phyloP scores from a whole-genome alignment of 202 grass and related monocot species.

The Setaria italica region DNA sequence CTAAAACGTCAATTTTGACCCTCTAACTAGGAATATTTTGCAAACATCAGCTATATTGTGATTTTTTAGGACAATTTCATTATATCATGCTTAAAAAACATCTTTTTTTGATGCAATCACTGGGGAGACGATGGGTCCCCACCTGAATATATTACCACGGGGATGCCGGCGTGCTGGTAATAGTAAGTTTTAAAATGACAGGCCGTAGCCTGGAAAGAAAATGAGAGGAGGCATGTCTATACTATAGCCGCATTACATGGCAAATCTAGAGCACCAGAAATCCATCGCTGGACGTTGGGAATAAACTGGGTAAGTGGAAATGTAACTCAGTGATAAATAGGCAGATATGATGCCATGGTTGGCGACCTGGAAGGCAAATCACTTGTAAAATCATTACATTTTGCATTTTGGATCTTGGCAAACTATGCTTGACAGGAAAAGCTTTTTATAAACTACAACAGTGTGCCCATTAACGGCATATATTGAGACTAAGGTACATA shows the following conservation, averaged over 20 bases:
- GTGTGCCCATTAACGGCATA: slow-evolving; percentile 4
- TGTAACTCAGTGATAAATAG: slow-evolving; percentile 10
- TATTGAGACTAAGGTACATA: not conserved
- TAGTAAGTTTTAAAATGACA: too few species aligned
- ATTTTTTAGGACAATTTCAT: not conserved
- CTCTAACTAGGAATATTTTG: not conserved
- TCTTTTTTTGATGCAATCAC: not conserved
- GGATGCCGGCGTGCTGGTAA: too few species aligned
- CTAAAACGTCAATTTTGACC: not conserved
- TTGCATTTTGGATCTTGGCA: not conserved
- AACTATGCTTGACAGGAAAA: not conserved
- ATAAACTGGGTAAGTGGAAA: not conserved
- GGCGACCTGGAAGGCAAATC: not conserved
- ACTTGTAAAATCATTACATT: not conserved
- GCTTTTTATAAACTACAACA: not conserved
- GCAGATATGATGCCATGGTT: not conserved
- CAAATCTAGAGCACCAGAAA: too few species aligned
- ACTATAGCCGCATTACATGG: too few species aligned
- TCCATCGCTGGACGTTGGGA: too few species aligned
- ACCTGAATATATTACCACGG: too few species aligned
- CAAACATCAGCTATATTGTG: not conserved
- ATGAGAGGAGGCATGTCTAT: too few species aligned
- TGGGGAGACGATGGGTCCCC: too few species aligned
- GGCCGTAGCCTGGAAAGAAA: too few species aligned
- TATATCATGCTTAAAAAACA: not conserved